Evolutionary conservation across 768 basidiomycete genomes (phyloP).

Genomic region (Favolaschia claudopus): DNA sequence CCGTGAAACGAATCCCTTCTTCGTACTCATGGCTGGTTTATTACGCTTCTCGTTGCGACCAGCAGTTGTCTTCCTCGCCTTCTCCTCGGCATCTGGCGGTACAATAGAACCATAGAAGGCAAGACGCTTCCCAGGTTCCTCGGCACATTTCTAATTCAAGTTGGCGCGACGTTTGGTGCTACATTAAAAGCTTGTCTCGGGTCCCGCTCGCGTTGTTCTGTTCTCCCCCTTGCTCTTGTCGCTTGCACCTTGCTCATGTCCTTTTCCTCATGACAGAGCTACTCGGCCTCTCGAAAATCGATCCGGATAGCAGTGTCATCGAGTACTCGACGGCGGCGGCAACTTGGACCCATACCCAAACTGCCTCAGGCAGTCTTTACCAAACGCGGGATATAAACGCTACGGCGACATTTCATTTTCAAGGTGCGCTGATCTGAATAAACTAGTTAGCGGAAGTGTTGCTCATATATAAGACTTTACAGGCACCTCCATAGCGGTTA

Average conservation of each 20-base stretch:
- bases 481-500: slow-evolving; percentile 26
- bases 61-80: no score
- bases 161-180: background rate
- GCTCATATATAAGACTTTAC: background rate
- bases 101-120: no score
- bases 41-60: no score
- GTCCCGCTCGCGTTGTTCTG: background rate
- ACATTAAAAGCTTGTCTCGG: slow-evolving; percentile 13
- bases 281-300: slow-evolving; percentile 11
- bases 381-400: slow-evolving; percentile 25
- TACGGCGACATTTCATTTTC: slow-evolving; percentile 28
- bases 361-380: slow-evolving; percentile 17
- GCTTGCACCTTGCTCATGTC: no score
- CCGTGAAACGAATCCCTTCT: no score
- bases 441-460: background rate
- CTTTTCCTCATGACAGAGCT: slow-evolving; percentile 13
- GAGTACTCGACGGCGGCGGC: slow-evolving; percentile 11
- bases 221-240: background rate
- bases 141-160: slow-evolving; percentile 24
- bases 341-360: slow-evolving; percentile 18
- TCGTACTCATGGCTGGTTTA: no score
- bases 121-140: no score
- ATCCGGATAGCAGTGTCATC: slow-evolving; percentile 7
- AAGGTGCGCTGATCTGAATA: slow-evolving; percentile 18
- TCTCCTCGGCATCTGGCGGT: no score